Conservation (phyloP, 2,329 filamentous ascomycete genomes). For the Stromatinia cepivora region DNA sequence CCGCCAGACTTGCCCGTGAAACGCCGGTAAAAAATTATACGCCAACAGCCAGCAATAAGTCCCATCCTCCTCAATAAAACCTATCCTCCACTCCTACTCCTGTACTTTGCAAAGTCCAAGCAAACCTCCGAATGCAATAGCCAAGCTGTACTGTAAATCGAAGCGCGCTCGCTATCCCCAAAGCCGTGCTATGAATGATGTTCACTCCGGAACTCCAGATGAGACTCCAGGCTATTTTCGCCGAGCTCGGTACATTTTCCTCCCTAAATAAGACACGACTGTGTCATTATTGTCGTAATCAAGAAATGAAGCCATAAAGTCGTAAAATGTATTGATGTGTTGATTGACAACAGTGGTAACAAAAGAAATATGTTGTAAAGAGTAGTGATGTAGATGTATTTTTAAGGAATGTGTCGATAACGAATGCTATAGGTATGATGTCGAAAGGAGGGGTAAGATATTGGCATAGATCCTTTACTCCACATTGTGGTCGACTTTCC, state of each 20-base stretch:
- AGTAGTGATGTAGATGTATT: constrained; percentile 21
- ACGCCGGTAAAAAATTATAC: constrained; percentile 35
- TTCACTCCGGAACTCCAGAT: constrained; percentile 20
- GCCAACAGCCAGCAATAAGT: constrained; percentile 34
- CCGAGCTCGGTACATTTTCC: constrained; percentile 20
- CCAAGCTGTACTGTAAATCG: background rate
- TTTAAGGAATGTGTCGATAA: constrained; percentile 3
- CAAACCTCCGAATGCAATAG: constrained; percentile 17
- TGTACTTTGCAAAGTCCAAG: constrained; percentile 18
- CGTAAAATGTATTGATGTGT: constrained; percentile 31
- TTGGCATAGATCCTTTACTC: constrained; percentile 41
- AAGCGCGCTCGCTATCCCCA: constrained; percentile 12
- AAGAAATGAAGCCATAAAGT: constrained; percentile 36
- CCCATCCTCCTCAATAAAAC: constrained; percentile 20
- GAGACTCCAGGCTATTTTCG: constrained; percentile 20
- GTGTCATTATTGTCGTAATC: constrained; percentile 32
- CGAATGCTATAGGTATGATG: background rate
- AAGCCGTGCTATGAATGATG: constrained; percentile 15
- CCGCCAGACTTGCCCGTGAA: constrained; percentile 32
- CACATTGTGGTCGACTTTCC: constrained; percentile 56
- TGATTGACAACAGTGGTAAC: background rate
- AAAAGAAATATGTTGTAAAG: constrained; percentile 16
- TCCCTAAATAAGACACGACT: constrained; percentile 23
- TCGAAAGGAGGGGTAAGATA: constrained; percentile 10
- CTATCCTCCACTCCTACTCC: constrained; percentile 29